Percentiles rank a stretch among this genome's conserved stretches.
These are phyloP conservation scores for Eucalyptus marginata DNA, from an alignment of 345 rosid species.

Conservation along the genomic window DNA sequence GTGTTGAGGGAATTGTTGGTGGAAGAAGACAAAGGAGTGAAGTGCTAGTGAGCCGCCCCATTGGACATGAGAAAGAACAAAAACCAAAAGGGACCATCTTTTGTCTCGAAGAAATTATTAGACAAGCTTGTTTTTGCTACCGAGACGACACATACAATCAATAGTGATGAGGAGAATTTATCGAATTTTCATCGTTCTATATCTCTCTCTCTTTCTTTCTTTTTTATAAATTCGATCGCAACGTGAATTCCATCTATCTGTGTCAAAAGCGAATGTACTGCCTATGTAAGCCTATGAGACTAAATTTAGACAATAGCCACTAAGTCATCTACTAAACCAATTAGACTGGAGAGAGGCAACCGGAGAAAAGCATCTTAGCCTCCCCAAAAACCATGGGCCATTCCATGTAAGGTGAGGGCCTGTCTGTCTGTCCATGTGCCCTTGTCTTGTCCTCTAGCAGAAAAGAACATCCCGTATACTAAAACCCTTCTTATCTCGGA, in stretches of 20 bases:
- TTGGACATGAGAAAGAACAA: constrained; percentile 26
- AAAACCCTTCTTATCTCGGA: background rate
- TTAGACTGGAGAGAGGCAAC: background rate
- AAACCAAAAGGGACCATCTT: constrained; percentile 32
- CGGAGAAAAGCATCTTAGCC: background rate
- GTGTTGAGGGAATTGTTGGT: background rate
- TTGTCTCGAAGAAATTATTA: background rate
- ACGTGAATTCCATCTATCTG: rapidly evolving
- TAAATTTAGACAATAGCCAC: background rate
- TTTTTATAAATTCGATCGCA: background rate
- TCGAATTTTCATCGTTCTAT: background rate
- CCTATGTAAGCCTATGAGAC: background rate
- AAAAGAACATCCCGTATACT: constrained; percentile 10
- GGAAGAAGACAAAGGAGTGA: constrained; percentile 26
- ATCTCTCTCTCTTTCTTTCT: background rate
- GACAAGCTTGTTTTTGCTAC: background rate
- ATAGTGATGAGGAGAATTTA: background rate
- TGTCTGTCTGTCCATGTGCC: constrained; percentile 27
- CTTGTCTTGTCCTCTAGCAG: constrained; percentile 34
- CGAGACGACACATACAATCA: rapidly evolving
- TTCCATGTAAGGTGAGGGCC: background rate
- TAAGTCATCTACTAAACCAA: background rate
- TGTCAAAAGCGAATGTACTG: background rate
- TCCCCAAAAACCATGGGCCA: background rate
- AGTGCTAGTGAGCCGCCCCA: constrained; percentile 5